Percentiles rank a stretch among this genome's conserved stretches.
phyloP scores from a whole-genome alignment of 345 rosid species.

The Cardamine resedifolia region DNA sequence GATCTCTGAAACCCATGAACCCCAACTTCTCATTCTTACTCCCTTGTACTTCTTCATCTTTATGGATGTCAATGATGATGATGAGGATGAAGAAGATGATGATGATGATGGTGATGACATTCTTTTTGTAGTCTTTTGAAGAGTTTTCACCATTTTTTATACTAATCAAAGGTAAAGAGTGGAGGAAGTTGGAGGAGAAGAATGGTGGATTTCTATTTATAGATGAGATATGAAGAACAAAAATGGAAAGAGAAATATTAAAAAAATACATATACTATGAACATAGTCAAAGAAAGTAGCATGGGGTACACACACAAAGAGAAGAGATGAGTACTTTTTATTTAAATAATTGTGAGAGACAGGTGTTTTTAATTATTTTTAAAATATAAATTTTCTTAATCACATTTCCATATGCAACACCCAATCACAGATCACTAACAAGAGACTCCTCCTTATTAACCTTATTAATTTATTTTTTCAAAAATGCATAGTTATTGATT shows the following conservation, averaged over 20 bases:
- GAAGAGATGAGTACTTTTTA: slow-evolving; percentile 16
- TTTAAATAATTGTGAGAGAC: slow-evolving; percentile 28
- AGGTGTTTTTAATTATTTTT: not conserved
- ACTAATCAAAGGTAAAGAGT: not conserved
- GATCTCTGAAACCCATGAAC: slow-evolving; percentile 98
- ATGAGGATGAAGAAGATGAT: slow-evolving; percentile 18
- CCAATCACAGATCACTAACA: slow-evolving; percentile 34
- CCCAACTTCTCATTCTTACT: slow-evolving; percentile 99
- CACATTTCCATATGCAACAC: slow-evolving; percentile 33
- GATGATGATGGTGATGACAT: slow-evolving; percentile 33
- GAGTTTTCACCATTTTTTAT: slow-evolving; percentile 61
- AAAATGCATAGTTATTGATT: slow-evolving; percentile 10
- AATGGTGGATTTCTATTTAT: slow-evolving; percentile 31
- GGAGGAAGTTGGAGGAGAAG: slow-evolving; percentile 24
- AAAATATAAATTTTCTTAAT: not conserved
- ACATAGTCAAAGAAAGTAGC: slow-evolving; percentile 40
- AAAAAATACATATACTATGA: slow-evolving; percentile 9
- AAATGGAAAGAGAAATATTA: slow-evolving; percentile 22
- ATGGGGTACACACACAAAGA: slow-evolving; percentile 33
- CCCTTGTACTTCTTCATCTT: slow-evolving; percentile 81
- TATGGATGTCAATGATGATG: slow-evolving; percentile 36
- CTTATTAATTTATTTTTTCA: not conserved
- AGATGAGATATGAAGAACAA: slow-evolving; percentile 36
- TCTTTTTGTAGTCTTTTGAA: slow-evolving; percentile 45
- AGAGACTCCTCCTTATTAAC: not conserved